Conservation (phyloP, 2,329 filamentous ascomycete genomes). For the Paramyrothecium sp. region DNA sequence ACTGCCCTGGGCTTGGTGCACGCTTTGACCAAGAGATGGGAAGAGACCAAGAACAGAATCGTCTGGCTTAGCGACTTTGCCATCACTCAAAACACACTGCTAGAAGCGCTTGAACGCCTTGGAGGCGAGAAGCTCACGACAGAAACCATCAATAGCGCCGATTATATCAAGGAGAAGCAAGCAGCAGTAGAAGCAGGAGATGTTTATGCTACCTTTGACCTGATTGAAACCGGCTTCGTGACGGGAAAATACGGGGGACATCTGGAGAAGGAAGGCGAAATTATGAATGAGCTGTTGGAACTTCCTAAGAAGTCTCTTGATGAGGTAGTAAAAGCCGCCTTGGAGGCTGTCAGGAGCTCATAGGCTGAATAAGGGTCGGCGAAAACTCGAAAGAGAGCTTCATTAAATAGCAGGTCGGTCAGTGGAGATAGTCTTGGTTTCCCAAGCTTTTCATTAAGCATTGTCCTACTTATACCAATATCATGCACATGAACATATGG, state of each 20-base stretch:
- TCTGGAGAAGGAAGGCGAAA: conserved; percentile 28
- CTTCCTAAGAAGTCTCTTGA: conserved; percentile 15
- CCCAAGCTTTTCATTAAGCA: too few species aligned
- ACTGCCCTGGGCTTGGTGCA: conserved; percentile 25
- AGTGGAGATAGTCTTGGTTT: too few species aligned
- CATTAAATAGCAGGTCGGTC: neutral
- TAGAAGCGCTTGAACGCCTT: conserved; percentile 48
- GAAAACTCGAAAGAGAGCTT: neutral
- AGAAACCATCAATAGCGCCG: conserved; percentile 21
- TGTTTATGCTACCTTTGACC: conserved; percentile 15
- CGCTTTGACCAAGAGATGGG: conserved; percentile 21
- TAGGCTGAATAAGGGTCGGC: neutral
- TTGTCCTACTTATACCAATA: too few species aligned
- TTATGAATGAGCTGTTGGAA: conserved; percentile 27
- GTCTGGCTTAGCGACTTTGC: conserved; percentile 31
- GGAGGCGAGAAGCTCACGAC: conserved; percentile 38
- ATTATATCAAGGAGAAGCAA: conserved; percentile 25
- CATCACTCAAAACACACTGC: conserved; percentile 25
- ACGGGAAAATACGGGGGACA: conserved; percentile 27
- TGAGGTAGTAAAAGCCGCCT: conserved; percentile 10
- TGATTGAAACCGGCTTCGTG: conserved; percentile 29
- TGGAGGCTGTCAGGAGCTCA: conserved; percentile 1
- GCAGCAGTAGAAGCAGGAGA: conserved; percentile 20
- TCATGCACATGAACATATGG: too few species aligned
- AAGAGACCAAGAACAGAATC: conserved; percentile 29